Evolutionary conservation across 2,329 filamentous ascomycete species (phyloP).

Genomic region (Cordyceps cicadae): DNA sequence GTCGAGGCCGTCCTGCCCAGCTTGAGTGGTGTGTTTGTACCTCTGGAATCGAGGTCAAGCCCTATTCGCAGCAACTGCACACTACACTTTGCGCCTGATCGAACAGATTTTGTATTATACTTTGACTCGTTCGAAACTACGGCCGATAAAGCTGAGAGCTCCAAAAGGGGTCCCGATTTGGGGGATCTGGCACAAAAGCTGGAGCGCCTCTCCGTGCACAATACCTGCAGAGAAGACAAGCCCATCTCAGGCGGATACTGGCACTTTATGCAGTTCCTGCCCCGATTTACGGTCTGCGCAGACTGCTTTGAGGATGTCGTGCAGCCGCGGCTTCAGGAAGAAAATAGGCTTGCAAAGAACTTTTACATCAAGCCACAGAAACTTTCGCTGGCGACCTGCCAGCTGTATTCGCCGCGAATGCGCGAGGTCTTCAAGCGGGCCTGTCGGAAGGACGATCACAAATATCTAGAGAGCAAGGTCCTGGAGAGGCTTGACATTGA

Average conservation of each 20-base stretch:
- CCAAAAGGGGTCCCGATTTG: constrained; percentile 44
- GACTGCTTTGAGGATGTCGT: constrained; percentile 79
- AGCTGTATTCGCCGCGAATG: constrained; percentile 77
- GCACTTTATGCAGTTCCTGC: constrained; percentile 69
- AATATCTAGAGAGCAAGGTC: constrained; percentile 50
- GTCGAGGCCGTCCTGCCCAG: constrained; percentile 67
- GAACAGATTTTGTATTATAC: constrained; percentile 48
- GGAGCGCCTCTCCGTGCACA: constrained; percentile 45
- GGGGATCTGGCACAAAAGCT: constrained; percentile 56
- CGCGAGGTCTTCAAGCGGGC: constrained; percentile 61
- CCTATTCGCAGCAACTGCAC: constrained; percentile 54
- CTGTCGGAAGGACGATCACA: constrained; percentile 57
- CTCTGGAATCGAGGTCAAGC: constrained; percentile 37
- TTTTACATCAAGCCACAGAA: constrained; percentile 55
- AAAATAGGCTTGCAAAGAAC: constrained; percentile 50
- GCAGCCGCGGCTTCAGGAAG: constrained; percentile 53
- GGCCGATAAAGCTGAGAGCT: constrained; percentile 41
- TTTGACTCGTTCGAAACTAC: constrained; percentile 53
- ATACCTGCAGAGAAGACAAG: constrained; percentile 60
- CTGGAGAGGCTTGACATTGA: constrained; percentile 54
- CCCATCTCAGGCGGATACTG: constrained; percentile 56
- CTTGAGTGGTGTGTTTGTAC: constrained; percentile 58
- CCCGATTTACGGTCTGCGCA: constrained; percentile 74
- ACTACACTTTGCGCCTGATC: constrained; percentile 50
- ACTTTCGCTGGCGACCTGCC: constrained; percentile 53